phyloP scores from a whole-genome alignment of 495 filamentous ascomycete species.

The Jackrogersella multiformis region DNA sequence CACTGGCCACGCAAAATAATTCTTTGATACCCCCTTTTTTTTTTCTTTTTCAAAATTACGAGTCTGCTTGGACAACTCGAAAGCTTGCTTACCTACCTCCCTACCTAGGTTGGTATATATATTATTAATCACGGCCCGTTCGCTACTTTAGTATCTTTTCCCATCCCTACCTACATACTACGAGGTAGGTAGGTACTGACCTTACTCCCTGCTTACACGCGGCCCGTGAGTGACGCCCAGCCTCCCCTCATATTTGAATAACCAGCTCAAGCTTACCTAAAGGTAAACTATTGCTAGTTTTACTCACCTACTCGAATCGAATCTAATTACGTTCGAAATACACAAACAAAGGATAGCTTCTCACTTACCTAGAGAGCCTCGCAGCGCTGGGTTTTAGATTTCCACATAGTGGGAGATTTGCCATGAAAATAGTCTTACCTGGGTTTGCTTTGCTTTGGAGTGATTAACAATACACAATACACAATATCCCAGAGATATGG shows the following conservation, averaged over 20 bases:
- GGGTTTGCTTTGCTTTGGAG: conserved; percentile 6
- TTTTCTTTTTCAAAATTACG: conserved; percentile 7
- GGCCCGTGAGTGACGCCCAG: conserved; percentile 6
- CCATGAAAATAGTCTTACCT: conserved; percentile 14
- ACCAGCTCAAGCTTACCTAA: conserved; percentile 11
- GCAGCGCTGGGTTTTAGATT: not conserved
- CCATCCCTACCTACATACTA: conserved; percentile 1
- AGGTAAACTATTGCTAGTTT: conserved; percentile 13
- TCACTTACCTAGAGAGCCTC: not conserved
- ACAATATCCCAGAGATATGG: conserved; percentile 23
- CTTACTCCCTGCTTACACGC: too few species aligned
- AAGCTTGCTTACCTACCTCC: too few species aligned
- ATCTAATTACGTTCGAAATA: conserved; percentile 5
- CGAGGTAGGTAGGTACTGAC: too few species aligned
- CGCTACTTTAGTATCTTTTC: conserved; percentile 15
- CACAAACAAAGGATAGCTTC: not conserved
- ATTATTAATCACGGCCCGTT: conserved; percentile 23
- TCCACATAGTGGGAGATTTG: conserved; percentile 1
- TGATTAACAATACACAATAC: conserved; percentile 20
- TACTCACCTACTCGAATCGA: conserved; percentile 5
- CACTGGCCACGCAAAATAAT: conserved; percentile 15
- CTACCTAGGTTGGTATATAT: too few species aligned
- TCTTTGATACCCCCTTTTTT: conserved; percentile 29
- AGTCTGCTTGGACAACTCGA: conserved; percentile 31
- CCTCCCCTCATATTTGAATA: conserved; percentile 23